A percentile compares a stretch with the other conserved stretches of the same genome.
phyloP scores from a whole-genome alignment of 2,329 filamentous ascomycete species.

The Falciphora oryzae region DNA sequence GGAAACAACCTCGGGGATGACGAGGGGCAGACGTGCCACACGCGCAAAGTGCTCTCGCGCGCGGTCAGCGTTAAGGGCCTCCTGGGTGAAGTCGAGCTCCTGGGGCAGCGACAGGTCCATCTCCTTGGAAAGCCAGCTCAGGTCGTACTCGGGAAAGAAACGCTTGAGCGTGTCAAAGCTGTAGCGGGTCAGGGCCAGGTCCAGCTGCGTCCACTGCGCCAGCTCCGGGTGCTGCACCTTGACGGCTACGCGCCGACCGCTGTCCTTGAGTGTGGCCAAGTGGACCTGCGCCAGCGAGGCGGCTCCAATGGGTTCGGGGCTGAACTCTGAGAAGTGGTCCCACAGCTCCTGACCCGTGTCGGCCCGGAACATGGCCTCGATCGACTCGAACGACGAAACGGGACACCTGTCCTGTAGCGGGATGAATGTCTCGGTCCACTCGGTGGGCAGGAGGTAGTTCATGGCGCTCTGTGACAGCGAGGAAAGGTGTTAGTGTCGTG shows the following conservation, averaged over 20 bases:
- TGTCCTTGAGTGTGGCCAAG: conserved; percentile 74
- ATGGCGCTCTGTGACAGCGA: conserved; percentile 63
- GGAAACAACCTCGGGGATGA: conserved; percentile 88
- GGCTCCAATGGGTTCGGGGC: conserved; percentile 74
- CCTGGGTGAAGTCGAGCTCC: conserved; percentile 83
- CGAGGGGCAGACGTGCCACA: conserved; percentile 68
- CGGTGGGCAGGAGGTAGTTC: conserved; percentile 84
- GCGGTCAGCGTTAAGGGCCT: conserved; percentile 76
- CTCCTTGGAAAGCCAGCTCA: conserved; percentile 91
- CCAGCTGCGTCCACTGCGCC: conserved; percentile 83
- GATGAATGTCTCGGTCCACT: conserved; percentile 95
- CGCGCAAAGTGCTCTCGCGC: conserved; percentile 76
- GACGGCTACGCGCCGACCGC: conserved; percentile 82
- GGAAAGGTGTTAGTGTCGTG: conserved; percentile 11
- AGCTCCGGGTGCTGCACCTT: conserved; percentile 92
- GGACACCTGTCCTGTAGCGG: conserved; percentile 95
- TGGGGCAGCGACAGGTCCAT: conserved; percentile 88
- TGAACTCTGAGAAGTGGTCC: conserved; percentile 84
- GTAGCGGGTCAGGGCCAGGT: conserved; percentile 78
- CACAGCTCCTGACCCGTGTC: conserved; percentile 77
- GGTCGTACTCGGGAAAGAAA: conserved; percentile 96
- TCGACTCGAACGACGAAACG: conserved; percentile 80
- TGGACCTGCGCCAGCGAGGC: conserved; percentile 95
- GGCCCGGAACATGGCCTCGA: conserved; percentile 76
- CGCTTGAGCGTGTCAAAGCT: conserved; percentile 85